Conservation (phyloP, 2,329 filamentous ascomycete genomes). For the Exophiala aquamarina region DNA sequence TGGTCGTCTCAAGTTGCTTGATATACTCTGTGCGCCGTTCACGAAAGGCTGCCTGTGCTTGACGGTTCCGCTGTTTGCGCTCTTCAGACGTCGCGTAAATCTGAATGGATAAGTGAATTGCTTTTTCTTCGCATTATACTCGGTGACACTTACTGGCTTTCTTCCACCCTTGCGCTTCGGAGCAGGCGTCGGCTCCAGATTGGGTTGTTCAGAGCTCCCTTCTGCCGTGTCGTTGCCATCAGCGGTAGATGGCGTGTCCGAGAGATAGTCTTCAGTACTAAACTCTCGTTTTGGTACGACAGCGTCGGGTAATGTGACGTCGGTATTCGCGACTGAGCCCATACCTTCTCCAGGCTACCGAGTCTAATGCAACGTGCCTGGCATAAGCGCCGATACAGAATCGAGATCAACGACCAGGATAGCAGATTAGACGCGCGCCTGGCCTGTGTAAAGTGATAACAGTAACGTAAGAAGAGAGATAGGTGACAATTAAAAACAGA, state of each 20-base stretch:
- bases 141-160: slow-evolving; percentile 75
- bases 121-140: neutral
- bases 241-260: slow-evolving; percentile 46
- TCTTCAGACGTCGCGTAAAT: slow-evolving; percentile 99
- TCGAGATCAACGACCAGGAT: slow-evolving; percentile 15
- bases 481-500: slow-evolving; percentile 30
- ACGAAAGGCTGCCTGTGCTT: slow-evolving; percentile 95
- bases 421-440: slow-evolving; percentile 16
- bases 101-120: slow-evolving; percentile 46
- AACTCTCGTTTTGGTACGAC: slow-evolving; percentile 45
- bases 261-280: slow-evolving; percentile 42
- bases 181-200: slow-evolving; percentile 45
- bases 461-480: slow-evolving; percentile 26
- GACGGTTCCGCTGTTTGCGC: slow-evolving; percentile 93
- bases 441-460: slow-evolving; percentile 18
- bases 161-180: slow-evolving; percentile 97
- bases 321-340: slow-evolving; percentile 45
- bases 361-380: slow-evolving; percentile 29
- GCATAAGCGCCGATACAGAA: slow-evolving; percentile 27
- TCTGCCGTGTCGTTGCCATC: slow-evolving; percentile 42
- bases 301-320: slow-evolving; percentile 41
- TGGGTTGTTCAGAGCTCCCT: slow-evolving; percentile 15
- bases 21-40: slow-evolving; percentile 98
- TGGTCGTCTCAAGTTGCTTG: slow-evolving; percentile 96
- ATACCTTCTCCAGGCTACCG: slow-evolving; percentile 32